A percentile compares a stretch with the other conserved stretches of the same genome.
phyloP scores from a whole-genome alignment of 1,139 yeast genomes.

The Pneumocystis canis region DNA sequence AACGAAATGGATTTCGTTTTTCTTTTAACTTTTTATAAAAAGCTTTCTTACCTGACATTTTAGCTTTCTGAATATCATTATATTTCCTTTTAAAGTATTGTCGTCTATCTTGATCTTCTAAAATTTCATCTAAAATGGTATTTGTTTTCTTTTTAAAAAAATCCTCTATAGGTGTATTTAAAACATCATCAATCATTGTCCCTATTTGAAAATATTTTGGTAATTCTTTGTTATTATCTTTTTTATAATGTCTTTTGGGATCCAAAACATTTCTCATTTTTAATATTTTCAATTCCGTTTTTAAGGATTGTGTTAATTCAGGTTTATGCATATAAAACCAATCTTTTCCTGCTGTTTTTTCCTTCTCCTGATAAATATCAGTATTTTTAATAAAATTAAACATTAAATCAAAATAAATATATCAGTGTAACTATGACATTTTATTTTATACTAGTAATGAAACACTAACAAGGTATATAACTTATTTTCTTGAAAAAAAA shows the following conservation, averaged over 20 bases:
- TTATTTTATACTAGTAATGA: not conserved
- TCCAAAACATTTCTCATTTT: slow-evolving; percentile 84
- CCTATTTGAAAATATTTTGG: slow-evolving; percentile 84
- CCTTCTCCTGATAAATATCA: slow-evolving; percentile 15
- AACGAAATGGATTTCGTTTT: slow-evolving; percentile 39
- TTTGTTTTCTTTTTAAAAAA: slow-evolving; percentile 56
- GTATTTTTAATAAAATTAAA: not conserved
- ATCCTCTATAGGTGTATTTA: slow-evolving; percentile 64
- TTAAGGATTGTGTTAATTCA: slow-evolving; percentile 57
- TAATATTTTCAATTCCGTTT: slow-evolving; percentile 62
- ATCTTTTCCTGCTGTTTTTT: slow-evolving; percentile 36
- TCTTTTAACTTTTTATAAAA: slow-evolving; percentile 52
- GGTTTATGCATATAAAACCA: slow-evolving; percentile 82
- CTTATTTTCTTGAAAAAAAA: not conserved
- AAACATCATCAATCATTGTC: slow-evolving; percentile 66
- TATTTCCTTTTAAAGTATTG: slow-evolving; percentile 77
- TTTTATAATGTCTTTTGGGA: slow-evolving; percentile 84
- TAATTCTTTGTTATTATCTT: slow-evolving; percentile 25
- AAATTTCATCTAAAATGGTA: slow-evolving; percentile 67
- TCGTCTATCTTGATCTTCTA: slow-evolving; percentile 55
- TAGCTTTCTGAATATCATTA: slow-evolving; percentile 56
- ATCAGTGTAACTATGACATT: slow-evolving; percentile 21
- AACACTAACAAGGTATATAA: not conserved
- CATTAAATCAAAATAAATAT: not conserved
- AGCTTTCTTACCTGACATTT: slow-evolving; percentile 61